Base-by-base conservation (phyloP, 164 flowering plant species). In the Stephania japonica region DNA sequence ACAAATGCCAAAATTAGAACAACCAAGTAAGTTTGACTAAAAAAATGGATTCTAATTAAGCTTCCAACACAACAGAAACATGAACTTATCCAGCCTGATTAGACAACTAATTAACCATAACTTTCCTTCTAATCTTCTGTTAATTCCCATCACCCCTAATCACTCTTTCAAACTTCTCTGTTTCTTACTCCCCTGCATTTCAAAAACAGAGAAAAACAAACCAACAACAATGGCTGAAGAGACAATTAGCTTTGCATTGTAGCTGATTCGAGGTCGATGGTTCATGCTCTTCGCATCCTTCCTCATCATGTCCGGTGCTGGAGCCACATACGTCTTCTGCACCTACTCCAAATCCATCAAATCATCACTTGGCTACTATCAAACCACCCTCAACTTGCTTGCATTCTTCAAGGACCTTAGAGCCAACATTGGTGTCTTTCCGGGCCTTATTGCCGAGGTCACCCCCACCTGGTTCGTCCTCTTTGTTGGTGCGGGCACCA, bases 381-480 rank as follows among this genome's bases (percentile, higher is more conserved):
- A 87, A 65, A 79, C 81, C 0, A 86, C 90, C 1, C 82, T 87
- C 5, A 85, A 86, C 70, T 81, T 87, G 13, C 3, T 89, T 2
- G 84, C 88, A 19, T 86, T 87, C 79, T 89, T 82, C 84, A 89
- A 87, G 69, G 93, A 87, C 56, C 75, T 85, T 0, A 88, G 93
- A 3, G 85, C 85, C 4, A 81, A 82, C 65, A 80, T 89, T 41
- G 91, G 90, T 0, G 83, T 89, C 26, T 8, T 80, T 1, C 79
- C 91, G 2, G 91, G 93, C 47, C 79, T 89, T 0, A 67, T 89
- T 6, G 85, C 85, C 1, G 91, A 89, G 75, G 81, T 89, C 4
- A 81, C 86, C 6, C 91, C 90, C 0, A 79, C 88, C 0, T 89
- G 90, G 90, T 78, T 84, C 49, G 87, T 87, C 10, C 83, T 89